Evolutionary conservation across 495 filamentous ascomycete species (phyloP), one percentile per base, ranked within the genome.

Genomic region (Cercophora scortea): DNA sequence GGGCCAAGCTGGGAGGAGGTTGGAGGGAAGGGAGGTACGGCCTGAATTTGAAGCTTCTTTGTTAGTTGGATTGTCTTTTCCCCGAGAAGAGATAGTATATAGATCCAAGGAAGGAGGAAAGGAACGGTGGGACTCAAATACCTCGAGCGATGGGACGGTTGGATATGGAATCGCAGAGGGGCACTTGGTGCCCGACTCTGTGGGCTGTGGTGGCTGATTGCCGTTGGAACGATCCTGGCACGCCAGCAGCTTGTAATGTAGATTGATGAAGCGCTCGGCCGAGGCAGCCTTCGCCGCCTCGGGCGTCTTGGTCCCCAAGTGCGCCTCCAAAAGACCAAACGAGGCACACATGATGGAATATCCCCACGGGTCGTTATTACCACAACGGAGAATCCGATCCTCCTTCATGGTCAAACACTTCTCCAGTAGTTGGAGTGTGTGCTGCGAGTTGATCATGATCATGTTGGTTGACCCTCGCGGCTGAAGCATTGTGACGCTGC

Each of bases 401-500:
- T 75, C 72, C 56, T 72, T 71, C 45, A 73, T 67, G 33, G 61
- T 58, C 7, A 75, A 49, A 53, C 72, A 72, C 55, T 67, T 68
- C 50, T 71, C 68, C 41, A 75, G 60, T 36, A 72, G 65, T 46
- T 71, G 61, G 41, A 74, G 54, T 5, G 67, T 73, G 55, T 72
- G 63, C 52, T 70, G 64, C n/a, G 63, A 66, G 50, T 71, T 72
- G 54, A 68, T 66, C 63, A 71, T 69, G 51, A 70, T 66, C 59
- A 71, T 67, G 61, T 68, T 73, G 36, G 64, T 71, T 12, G 63
- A 66, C 6, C 60, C 67, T 59, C 66, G 62, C n/a, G 73, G 73
- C 52, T 78, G 74, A 17, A 75, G 71, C 57, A 78, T 66, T 12
- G 73, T 71, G 45, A 78, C 67, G 50, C 69, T 71, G 63, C 67